Base-by-base conservation (phyloP, 495 filamentous ascomycete genomes). In the Xylaria longipes region DNA sequence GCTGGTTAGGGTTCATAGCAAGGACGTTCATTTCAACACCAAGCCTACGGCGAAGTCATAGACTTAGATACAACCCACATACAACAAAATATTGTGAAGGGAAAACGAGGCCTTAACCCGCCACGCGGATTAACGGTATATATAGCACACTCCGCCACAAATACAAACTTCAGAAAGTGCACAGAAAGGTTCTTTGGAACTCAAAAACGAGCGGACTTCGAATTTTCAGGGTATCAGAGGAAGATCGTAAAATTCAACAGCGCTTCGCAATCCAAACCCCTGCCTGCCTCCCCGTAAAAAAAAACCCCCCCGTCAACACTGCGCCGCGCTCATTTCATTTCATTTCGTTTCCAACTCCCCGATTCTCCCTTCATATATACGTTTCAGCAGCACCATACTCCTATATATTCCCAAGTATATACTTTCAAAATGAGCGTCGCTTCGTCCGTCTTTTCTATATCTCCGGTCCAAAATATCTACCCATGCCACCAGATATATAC, bases 401-500 rank as follows among this genome's bases (percentile, higher is more conserved):
- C 52, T 31, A 29, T 56, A 29, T 56, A 56, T 29, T 27, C 27
- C 27, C 27, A 54, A 27, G 5, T 54, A 54, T 29, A 29, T 54
- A 54, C 25, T 27, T 54, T 12, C 25, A 54, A 29, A 56, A 56
- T 31, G 52, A 56, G 52, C 27, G 52, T 2, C 52, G 22, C 52
- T 31, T 56, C 39, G 1, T 41, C 48, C 7, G 3, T 25, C 5
- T 11, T 14, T 27, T 56, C 25, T 56, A 56, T 56, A 31, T 15
- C 25, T 15, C 14, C 14, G 5, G 5, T 31, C 17, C 52, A 56
- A 15, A 56, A 52, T 31, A 56, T 56, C 31, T 56, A 56, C 52
- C 39, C 22, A 31, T 31, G 50, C 50, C 25, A 56, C 50, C 27
- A 56, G 31, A 14, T 56, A 56, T 56, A 56, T 56, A 56, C 52